Evolutionary conservation across 805 yeast species (phyloP).

Genomic region (Ogataea pilisensis): DNA sequence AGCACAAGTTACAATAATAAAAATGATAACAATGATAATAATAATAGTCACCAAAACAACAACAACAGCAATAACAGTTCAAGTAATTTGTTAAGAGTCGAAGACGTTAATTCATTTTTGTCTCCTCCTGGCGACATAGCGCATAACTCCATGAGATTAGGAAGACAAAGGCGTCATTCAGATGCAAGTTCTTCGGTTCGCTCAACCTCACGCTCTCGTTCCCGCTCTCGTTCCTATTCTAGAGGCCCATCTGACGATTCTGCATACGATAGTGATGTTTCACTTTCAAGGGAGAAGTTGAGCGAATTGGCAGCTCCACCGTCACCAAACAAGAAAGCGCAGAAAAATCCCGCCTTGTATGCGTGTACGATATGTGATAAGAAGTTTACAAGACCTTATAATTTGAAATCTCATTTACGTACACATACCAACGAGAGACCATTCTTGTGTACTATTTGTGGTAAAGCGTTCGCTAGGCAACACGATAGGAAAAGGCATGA

Average conservation of each 20-base stretch:
- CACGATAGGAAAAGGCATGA: conserved; percentile 78
- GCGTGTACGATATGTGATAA: conserved; percentile 84
- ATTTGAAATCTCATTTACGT: conserved; percentile 82
- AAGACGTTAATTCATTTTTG: conserved; percentile 25
- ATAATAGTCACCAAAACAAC: background rate
- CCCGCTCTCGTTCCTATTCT: conserved; percentile 22
- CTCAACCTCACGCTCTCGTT: conserved; percentile 28
- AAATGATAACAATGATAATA: too few relatives aligned
- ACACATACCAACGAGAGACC: conserved; percentile 89
- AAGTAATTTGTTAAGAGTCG: conserved; percentile 25
- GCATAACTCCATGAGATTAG: conserved; percentile 33
- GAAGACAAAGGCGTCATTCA: conserved; percentile 34
- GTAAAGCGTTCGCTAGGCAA: conserved; percentile 76
- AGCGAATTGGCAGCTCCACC: conserved; percentile 61
- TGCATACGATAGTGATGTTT: conserved; percentile 28
- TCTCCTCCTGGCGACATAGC: conserved; percentile 29
- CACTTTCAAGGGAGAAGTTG: conserved; percentile 50
- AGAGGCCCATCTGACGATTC: conserved; percentile 24
- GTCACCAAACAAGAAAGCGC: conserved; percentile 45
- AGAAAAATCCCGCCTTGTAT: conserved; percentile 68
- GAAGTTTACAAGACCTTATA: conserved; percentile 88
- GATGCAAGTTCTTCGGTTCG: conserved; percentile 24
- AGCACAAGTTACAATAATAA: background rate
- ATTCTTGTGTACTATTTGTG: conserved; percentile 66
- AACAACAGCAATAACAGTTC: conserved; percentile 11